Conservation (phyloP, 257 asterid genomes). For the Fraxinus quadrangulata region DNA sequence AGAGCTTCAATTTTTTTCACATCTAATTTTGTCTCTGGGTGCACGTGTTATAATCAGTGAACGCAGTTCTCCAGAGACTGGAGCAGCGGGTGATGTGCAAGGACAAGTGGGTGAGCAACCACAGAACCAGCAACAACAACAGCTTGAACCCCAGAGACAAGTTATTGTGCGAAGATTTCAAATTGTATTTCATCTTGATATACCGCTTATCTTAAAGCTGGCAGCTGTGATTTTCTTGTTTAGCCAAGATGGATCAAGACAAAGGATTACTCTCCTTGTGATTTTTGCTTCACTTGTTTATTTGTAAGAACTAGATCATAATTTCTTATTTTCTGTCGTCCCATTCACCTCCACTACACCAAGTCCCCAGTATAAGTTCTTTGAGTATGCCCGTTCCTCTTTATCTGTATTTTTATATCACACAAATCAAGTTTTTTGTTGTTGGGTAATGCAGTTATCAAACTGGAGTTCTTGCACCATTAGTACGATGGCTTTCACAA, state of each 20-base stretch:
- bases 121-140: constrained; percentile 50
- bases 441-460: constrained; percentile 65
- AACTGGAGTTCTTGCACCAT: constrained; percentile 96
- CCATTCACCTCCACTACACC: not conserved
- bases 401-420: not conserved
- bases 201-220: constrained; percentile 79
- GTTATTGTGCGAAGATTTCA: constrained; percentile 82
- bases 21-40: constrained; percentile 20
- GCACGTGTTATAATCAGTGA: constrained; percentile 42
- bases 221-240: constrained; percentile 92
- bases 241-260: constrained; percentile 93
- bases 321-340: not conserved
- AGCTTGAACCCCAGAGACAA: constrained; percentile 70
- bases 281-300: constrained; percentile 77
- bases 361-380: not conserved
- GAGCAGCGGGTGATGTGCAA: constrained; percentile 61
- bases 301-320: constrained; percentile 58
- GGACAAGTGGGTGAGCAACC: constrained; percentile 66
- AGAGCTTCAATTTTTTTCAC: constrained; percentile 2
- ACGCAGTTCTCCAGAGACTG: constrained; percentile 54
- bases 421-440: constrained; percentile 17
- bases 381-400: constrained; percentile 10
- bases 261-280: constrained; percentile 80
- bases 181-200: constrained; percentile 83
- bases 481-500: constrained; percentile 90